Evolutionary conservation across 139 green algal species (phyloP), one percentile per base, ranked within the genome.

Genomic region (Tetraselmis chui): DNA sequence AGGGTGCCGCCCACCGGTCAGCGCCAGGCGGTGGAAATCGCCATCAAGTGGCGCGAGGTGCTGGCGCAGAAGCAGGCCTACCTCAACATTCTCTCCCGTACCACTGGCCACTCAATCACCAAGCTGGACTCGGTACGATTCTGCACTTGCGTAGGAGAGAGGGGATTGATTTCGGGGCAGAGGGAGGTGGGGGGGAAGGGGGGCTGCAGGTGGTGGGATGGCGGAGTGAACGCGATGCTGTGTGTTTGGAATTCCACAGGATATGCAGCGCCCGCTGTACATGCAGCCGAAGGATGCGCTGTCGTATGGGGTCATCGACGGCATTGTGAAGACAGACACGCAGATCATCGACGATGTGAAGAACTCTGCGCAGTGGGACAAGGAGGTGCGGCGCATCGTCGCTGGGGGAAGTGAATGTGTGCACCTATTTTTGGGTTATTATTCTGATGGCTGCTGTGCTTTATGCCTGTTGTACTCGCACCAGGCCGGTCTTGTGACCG

Each of bases 21-120:
- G 90, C 88, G 95, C 32, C 96, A 98, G 86, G 94, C 95, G 30
- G 91, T 96, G 76, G 96, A 99, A 85, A 92, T 99, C 29, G 88
- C 96, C 82, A 97, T 99, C 89, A 98, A 98, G 87, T 98, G 95
- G 93, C 88, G 90, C 5, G 96, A 99, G 88, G 96, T 97, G 82
- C 84, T 96, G 76, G 91, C 91, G 77, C 93, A 95, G 86, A 96
- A 98, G 90, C 89, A 95, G 28, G 93, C 93, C 75, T 87, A 96
- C 80, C 85, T 99, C 76, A 85, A 92, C 67, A 97, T 96, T 81
- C 82, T 98, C 59, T 92, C 85, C 29, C 83, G 92, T 26, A 93
- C 88, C n/a, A 98, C 95, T 2, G 96, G 95, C 0, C 94, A 98
- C 87, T 89, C 89, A 0, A 80, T 94, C 23, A 91, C 96, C 29